Conservation (phyloP, 2,329 filamentous ascomycete genomes). For the Colletotrichum tofieldiae region DNA sequence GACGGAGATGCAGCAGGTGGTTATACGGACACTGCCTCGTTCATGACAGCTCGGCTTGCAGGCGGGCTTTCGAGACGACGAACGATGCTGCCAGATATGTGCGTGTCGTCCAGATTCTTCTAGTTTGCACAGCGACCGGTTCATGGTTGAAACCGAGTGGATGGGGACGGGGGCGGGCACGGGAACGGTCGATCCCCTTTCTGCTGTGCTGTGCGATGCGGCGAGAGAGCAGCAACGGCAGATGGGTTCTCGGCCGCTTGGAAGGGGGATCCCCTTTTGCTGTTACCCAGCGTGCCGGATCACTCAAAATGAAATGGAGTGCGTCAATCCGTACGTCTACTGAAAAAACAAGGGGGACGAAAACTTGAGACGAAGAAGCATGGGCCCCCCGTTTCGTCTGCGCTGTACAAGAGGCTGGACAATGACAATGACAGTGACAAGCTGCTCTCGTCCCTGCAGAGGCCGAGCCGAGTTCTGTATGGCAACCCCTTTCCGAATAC, state of each 20-base stretch:
- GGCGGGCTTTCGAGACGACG: neutral
- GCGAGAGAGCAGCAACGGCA: neutral
- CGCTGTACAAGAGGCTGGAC: neutral
- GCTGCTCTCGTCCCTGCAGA: neutral
- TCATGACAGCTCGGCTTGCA: neutral
- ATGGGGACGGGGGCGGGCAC: neutral
- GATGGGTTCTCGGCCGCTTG: neutral
- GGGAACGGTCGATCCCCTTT: neutral
- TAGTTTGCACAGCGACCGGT: neutral
- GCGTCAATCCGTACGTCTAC: neutral
- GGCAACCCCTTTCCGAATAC: neutral
- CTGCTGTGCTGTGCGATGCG: neutral
- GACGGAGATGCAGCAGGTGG: neutral
- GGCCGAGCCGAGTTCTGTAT: neutral
- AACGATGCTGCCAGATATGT: neutral
- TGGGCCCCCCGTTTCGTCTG: constrained; percentile 27
- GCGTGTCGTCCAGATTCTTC: too few relatives aligned
- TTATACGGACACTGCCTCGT: neutral
- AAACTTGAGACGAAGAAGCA: constrained; percentile 37
- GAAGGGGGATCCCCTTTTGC: constrained; percentile 4
- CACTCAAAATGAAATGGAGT: neutral
- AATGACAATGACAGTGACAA: neutral
- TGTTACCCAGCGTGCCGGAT: neutral
- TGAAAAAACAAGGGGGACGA: neutral
- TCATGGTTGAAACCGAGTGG: neutral